Evolutionary conservation across 495 filamentous ascomycete species (phyloP).

Genomic region (Penicillium bialowiezense): DNA sequence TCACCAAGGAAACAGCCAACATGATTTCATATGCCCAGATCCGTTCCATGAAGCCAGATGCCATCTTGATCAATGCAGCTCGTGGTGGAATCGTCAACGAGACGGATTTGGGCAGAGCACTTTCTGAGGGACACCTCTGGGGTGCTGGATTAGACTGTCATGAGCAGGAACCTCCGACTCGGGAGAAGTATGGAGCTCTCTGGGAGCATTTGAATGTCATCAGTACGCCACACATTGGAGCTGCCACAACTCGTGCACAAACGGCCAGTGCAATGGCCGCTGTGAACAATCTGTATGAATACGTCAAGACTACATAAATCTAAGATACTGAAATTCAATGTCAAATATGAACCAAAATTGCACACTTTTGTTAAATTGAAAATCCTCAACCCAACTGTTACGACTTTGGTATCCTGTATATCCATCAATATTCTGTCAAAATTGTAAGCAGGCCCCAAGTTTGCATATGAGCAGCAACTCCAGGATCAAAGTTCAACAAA

Average conservation of each 20-base stretch:
- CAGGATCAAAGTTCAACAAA: too few relatives aligned
- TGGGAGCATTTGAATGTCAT: slow-evolving; percentile 31
- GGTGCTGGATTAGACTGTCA: slow-evolving; percentile 43
- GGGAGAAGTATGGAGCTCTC: slow-evolving; percentile 21
- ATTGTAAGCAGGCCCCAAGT: too few relatives aligned
- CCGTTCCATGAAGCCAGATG: slow-evolving; percentile 43
- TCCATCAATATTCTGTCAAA: too few relatives aligned
- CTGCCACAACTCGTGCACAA: slow-evolving; percentile 21
- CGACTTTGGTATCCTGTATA: too few relatives aligned
- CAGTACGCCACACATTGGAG: slow-evolving; percentile 32
- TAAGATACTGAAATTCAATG: too few relatives aligned
- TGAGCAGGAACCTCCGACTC: slow-evolving; percentile 27
- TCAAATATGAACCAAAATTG: too few relatives aligned
- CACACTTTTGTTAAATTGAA: too few relatives aligned
- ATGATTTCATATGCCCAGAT: slow-evolving; percentile 49
- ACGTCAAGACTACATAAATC: slow-evolving; percentile 10
- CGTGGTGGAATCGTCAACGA: slow-evolving; percentile 60
- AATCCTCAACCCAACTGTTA: too few relatives aligned
- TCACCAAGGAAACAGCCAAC: slow-evolving; percentile 38
- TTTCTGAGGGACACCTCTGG: slow-evolving; percentile 45
- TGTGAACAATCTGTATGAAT: slow-evolving; percentile 25
- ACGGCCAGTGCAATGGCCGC: slow-evolving; percentile 24
- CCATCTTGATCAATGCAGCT: slow-evolving; percentile 55
- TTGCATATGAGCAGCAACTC: too few relatives aligned
- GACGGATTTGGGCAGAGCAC: slow-evolving; percentile 42